Conservation (phyloP, 2,329 filamentous ascomycete genomes). For the Gyromitra esculenta region DNA sequence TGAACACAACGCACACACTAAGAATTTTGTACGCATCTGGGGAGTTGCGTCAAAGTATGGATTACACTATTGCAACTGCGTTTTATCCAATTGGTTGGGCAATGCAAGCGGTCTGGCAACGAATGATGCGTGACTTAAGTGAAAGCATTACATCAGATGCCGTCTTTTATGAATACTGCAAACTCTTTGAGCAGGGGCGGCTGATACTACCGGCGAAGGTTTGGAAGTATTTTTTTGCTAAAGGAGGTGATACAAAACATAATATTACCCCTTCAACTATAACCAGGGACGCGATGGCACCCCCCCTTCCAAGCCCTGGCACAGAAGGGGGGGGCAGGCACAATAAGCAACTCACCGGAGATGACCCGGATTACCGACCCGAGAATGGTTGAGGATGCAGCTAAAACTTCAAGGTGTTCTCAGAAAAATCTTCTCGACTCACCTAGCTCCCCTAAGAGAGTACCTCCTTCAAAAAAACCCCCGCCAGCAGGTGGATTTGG, state of each 20-base stretch:
- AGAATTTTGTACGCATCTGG: constrained; percentile 9
- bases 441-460: background rate
- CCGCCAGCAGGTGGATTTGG: background rate
- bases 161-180: background rate
- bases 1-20: background rate
- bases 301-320: background rate
- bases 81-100: constrained; percentile 15
- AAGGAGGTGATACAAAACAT: background rate
- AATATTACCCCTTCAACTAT: background rate
- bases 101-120: background rate
- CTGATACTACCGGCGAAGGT: background rate
- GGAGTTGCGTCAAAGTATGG: background rate
- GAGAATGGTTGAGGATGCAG: background rate
- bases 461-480: background rate
- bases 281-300: background rate
- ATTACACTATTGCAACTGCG: background rate
- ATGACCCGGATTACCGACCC: background rate
- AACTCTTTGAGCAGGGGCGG: background rate
- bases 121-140: background rate
- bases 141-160: background rate
- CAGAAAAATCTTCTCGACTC: background rate
- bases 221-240: constrained; percentile 8
- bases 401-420: background rate
- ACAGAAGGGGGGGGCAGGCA: background rate
- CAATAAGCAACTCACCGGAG: background rate